A percentile compares a stretch with the other conserved stretches of the same genome.
These are phyloP conservation scores for Talaromyces sp. DNA, from an alignment of 2,329 filamentous ascomycete species.

Conservation along the genomic window DNA sequence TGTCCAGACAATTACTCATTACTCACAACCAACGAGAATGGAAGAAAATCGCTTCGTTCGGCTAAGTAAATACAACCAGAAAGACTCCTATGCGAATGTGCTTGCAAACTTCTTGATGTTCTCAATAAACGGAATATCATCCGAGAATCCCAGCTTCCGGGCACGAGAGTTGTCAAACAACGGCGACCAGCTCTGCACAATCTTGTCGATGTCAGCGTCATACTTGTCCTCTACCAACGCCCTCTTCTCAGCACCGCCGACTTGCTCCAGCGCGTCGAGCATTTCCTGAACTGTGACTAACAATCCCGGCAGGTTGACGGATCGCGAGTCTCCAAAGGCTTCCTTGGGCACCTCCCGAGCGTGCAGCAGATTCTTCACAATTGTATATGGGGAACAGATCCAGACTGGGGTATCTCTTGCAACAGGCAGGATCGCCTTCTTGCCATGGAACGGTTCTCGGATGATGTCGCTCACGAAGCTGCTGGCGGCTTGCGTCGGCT, in stretches of 20 bases:
- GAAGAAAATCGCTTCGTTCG: neutral
- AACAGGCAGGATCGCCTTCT: slow-evolving; percentile 47
- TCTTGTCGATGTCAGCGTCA: slow-evolving; percentile 49
- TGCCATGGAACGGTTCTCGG: slow-evolving; percentile 47
- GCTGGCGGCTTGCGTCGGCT: slow-evolving; percentile 46
- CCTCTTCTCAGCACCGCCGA: slow-evolving; percentile 52
- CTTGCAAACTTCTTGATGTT: slow-evolving; percentile 35
- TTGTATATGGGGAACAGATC: slow-evolving; percentile 51
- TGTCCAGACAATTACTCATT: neutral
- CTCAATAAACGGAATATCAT: slow-evolving; percentile 35
- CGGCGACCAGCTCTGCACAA: slow-evolving; percentile 56
- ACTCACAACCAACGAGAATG: neutral
- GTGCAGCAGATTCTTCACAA: slow-evolving; percentile 51
- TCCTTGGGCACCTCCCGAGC: slow-evolving; percentile 46
- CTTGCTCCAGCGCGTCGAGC: slow-evolving; percentile 51
- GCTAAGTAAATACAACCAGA: neutral
- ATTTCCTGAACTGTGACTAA: slow-evolving; percentile 55
- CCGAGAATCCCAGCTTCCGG: slow-evolving; percentile 41
- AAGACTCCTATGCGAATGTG: slow-evolving; percentile 21
- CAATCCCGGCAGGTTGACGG: slow-evolving; percentile 51
- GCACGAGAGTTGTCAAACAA: slow-evolving; percentile 52
- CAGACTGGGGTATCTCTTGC: slow-evolving; percentile 49
- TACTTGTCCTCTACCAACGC: slow-evolving; percentile 50
- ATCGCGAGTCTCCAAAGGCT: slow-evolving; percentile 48
- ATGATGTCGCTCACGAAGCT: slow-evolving; percentile 50